Percentiles rank a stretch among this genome's conserved stretches.
Evolutionary conservation across 305 asterid genomes (phyloP).

Genomic region (Solanum hybrid): DNA sequence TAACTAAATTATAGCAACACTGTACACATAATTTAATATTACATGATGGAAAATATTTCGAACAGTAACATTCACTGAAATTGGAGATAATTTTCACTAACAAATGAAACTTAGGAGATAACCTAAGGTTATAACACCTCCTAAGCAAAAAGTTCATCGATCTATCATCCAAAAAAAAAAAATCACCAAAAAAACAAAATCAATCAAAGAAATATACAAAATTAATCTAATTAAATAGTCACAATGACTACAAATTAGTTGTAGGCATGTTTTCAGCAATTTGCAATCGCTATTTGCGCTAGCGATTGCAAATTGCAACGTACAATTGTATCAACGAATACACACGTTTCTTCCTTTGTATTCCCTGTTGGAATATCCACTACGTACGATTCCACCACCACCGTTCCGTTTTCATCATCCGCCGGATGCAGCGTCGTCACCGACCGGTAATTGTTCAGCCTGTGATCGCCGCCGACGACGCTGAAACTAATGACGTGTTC

Average conservation of each 20-base stretch:
- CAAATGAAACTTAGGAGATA: neutral
- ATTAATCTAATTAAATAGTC: neutral
- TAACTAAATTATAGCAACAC: neutral
- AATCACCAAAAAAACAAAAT: neutral
- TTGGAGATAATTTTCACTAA: neutral
- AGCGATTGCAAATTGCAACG: slow-evolving; percentile 71
- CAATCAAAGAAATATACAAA: neutral
- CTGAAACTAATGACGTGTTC: slow-evolving; percentile 69
- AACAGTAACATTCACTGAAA: neutral
- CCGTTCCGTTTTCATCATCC: slow-evolving; percentile 22
- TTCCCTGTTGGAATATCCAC: slow-evolving; percentile 81
- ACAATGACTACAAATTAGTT: neutral
- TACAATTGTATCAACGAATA: slow-evolving; percentile 71
- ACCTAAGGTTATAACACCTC: neutral
- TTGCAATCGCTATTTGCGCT: slow-evolving; percentile 36
- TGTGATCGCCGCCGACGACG: slow-evolving; percentile 81
- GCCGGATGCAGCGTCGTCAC: slow-evolving; percentile 58
- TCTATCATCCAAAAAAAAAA: neutral
- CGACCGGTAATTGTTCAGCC: slow-evolving; percentile 61
- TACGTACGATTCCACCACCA: slow-evolving; percentile 77
- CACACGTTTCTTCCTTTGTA: slow-evolving; percentile 66
- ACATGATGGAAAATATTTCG: neutral
- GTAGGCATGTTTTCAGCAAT: slow-evolving; percentile 26
- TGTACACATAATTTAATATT: neutral
- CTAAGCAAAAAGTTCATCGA: neutral